Base-by-base conservation (phyloP, 495 filamentous ascomycete species). In the Acidomyces sp. region DNA sequence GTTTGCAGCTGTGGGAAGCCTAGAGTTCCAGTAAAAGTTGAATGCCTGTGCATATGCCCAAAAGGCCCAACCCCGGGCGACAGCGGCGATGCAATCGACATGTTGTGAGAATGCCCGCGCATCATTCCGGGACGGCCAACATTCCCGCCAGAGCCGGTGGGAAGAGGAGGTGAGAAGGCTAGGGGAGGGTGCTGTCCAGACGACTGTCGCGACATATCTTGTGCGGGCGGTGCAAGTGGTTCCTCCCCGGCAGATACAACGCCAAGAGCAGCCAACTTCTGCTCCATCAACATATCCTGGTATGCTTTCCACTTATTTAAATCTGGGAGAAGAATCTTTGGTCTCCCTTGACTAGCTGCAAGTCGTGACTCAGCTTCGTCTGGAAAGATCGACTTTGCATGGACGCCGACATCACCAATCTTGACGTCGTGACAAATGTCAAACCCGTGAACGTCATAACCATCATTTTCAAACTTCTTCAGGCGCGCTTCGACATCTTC, bases 201-300 rank as follows among this genome's bases (percentile, higher is more conserved):
- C n/a, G 67, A 53, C 45, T 74, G 71, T 22, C 75, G 66, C 50
- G 73, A 77, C 61, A 69, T 62, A 17, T 52, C 48, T 16, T 45
- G 34, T 3, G 20, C 19, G 9, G 12, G 6, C 31, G 55, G 49
- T 19, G 59, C 59, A n/a, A 69, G 66, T 12, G 73, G 67, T 19
- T 87, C 80, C 7, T 83, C 78, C 31, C 79, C 78, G 17, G 75
- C 80, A 39, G 80, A 67, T 13, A 70, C 80, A 2, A 95, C 90
- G 31, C 90, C 90, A 32, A 97, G 69, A 35, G 86, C 85, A 24
- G 82, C 76, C 28, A 97, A 67, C 62, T 93, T 97, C 44, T 86
- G 81, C 60, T 97, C 90, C 52, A 78, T 77, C 37, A 95, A 58
- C 37, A 72, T 70, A 34, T 78, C 67, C 22, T 88, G 81, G 61